Evolutionary conservation across 257 asterid species (phyloP), one percentile per base, ranked within the genome.

Genomic region (Solanum neorickii): DNA sequence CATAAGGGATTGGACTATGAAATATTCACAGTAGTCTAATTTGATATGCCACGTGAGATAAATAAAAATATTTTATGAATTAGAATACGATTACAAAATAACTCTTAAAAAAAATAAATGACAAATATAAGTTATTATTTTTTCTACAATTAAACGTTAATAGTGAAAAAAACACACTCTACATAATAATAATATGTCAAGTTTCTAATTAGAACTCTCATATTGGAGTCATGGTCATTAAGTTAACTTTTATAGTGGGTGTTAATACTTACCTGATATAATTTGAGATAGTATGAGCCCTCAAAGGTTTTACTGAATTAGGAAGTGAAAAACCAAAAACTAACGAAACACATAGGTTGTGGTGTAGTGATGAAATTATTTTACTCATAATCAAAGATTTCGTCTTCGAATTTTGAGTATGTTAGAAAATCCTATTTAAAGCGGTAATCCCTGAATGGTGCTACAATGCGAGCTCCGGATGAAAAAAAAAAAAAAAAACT

Each of bases 351-450:
- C 1, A 56, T 56, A 18, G 5, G 5, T 7, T 7, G 65, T 56
- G 5, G 12, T 56, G 65, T 20, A 56, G 65, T 56, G 3, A 56
- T 20, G 12, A 56, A 3, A 56, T 0, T 56, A 12, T 56, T 56
- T 18, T 2, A 56, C 65, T 56, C 1, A 1, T 56, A 56, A 18
- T 3, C 0, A 7, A 1, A 56, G 25, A 2, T 56, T 56, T 56
- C 0, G 4, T 1, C 3, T 7, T 56, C 9, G 2, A 18, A 2
- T 18, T 1, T 0, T 56, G n/a, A 1, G 9, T 56, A 56, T 56
- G 25, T 3, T 3, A 18, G 65, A 56, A 56, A 56, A 56, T 56
- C 18, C 0, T 18, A 2, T 18, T 56, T 18, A 1, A 4, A 18
- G 25, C 4, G 12, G 31, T 29, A 52, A 3, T 1, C 3, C 9